Conservation (phyloP, 768 basidiomycete species). For the Collybia nuda region DNA sequence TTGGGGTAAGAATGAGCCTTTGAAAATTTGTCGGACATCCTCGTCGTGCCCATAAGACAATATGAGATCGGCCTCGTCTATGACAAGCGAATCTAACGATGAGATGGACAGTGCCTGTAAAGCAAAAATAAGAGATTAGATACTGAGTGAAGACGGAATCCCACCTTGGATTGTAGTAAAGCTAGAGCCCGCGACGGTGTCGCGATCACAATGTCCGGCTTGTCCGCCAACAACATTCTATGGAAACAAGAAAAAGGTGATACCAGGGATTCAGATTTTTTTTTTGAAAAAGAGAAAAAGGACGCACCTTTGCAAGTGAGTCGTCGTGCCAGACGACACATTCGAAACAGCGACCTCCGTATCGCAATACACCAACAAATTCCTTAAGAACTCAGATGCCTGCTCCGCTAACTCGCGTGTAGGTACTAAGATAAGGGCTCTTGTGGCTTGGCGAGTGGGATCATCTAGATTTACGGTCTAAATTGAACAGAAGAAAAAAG, state of each 20-base stretch:
- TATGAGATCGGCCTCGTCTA: constrained; percentile 97
- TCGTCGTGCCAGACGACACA: constrained; percentile 67
- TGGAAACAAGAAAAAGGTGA: not conserved
- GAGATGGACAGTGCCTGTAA: constrained; percentile 60
- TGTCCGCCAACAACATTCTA: constrained; percentile 46
- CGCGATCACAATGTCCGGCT: constrained; percentile 77
- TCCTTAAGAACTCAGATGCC: constrained; percentile 67
- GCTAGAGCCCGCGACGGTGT: constrained; percentile 74
- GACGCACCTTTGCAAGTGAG: constrained; percentile 62
- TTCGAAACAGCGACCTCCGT: constrained; percentile 71
- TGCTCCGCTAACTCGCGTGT: constrained; percentile 94
- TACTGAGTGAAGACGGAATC: constrained; percentile 9
- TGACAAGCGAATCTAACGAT: constrained; percentile 81
- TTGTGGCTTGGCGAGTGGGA: constrained; percentile 53
- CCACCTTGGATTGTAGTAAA: constrained; percentile 69
- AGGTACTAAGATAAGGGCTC: constrained; percentile 81
- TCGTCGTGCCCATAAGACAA: constrained; percentile 96
- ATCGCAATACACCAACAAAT: constrained; percentile 76
- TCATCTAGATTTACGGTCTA: constrained; percentile 41
- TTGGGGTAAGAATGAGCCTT: constrained; percentile 70
- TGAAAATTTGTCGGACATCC: constrained; percentile 72
- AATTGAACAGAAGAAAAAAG: not conserved
- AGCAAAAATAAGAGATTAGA: not conserved
- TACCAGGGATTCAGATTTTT: too few relatives aligned
- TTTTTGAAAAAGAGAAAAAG: too few relatives aligned